phyloP scores from a whole-genome alignment of 2,329 filamentous ascomycete species.

The Aureobasidium mangrovei region DNA sequence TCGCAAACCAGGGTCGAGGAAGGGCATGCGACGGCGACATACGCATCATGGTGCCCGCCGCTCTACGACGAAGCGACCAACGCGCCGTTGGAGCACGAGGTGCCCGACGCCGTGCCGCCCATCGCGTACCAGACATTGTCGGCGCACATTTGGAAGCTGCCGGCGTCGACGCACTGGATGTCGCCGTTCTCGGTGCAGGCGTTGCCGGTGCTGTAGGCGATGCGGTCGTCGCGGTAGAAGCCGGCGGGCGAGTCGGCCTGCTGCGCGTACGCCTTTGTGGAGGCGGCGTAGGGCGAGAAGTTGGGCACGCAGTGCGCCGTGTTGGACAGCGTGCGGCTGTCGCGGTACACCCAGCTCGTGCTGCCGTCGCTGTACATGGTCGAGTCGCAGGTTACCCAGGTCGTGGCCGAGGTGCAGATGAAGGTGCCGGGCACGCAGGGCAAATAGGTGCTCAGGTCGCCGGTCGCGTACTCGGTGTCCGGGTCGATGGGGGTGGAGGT shows the following conservation, averaged over 20 bases:
- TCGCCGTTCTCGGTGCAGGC: slow-evolving; percentile 22
- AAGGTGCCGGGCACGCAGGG: slow-evolving; percentile 33
- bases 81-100: slow-evolving; percentile 22
- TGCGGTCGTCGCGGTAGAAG: slow-evolving; percentile 26
- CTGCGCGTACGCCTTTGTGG: slow-evolving; percentile 19
- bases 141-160: slow-evolving; percentile 26
- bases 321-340: slow-evolving; percentile 24
- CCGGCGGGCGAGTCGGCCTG: slow-evolving; percentile 22
- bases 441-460: slow-evolving; percentile 25
- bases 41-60: neutral
- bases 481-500: slow-evolving; percentile 12
- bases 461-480: slow-evolving; percentile 20
- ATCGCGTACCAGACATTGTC: slow-evolving; percentile 26
- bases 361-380: slow-evolving; percentile 21
- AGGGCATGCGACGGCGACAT: too few species aligned
- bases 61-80: slow-evolving; percentile 18
- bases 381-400: slow-evolving; percentile 31
- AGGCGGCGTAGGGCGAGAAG: slow-evolving; percentile 21
- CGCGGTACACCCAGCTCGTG: slow-evolving; percentile 26
- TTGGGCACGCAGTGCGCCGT: slow-evolving; percentile 31
- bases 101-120: slow-evolving; percentile 25
- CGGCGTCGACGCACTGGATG: slow-evolving; percentile 22
- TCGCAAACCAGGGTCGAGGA: too few species aligned
- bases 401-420: slow-evolving; percentile 29
- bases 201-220: slow-evolving; percentile 24